Conservation (phyloP, 805 yeast genomes). For the Jamesozyma jinghongensis region DNA sequence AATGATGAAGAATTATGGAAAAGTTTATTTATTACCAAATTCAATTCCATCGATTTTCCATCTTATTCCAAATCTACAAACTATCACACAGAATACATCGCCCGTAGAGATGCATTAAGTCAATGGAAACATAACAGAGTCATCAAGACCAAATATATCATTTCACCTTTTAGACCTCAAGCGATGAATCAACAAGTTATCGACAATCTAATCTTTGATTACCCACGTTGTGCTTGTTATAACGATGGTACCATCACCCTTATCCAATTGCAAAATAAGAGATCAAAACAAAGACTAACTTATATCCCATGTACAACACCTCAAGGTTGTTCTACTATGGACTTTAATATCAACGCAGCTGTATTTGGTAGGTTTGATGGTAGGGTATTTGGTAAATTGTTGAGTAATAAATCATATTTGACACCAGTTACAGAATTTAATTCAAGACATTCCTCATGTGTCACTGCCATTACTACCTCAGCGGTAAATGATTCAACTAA, state of each 20-base stretch:
- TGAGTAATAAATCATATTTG: constrained; percentile 28
- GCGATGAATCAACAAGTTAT: constrained; percentile 5
- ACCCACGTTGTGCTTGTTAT: constrained; percentile 30
- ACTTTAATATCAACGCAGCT: constrained; percentile 28
- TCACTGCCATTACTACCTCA: constrained; percentile 26
- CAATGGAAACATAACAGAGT: constrained; percentile 31
- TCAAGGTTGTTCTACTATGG: constrained; percentile 31
- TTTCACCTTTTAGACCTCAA: constrained; percentile 9
- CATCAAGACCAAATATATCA: constrained; percentile 26
- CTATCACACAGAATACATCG: constrained; percentile 30
- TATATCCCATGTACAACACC: constrained; percentile 33
- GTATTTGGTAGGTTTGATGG: constrained; percentile 32
- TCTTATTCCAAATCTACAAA: constrained; percentile 30
- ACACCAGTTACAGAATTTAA: constrained; percentile 28
- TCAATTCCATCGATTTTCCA: constrained; percentile 29
- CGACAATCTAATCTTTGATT: constrained; percentile 27
- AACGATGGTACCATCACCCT: constrained; percentile 30
- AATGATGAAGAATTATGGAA: constrained; percentile 38
- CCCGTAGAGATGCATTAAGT: constrained; percentile 22
- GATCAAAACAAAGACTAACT: constrained; percentile 22
- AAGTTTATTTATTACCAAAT: constrained; percentile 28
- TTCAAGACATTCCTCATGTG: constrained; percentile 21
- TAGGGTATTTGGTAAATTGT: constrained; percentile 27
- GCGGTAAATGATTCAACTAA: constrained; percentile 14
- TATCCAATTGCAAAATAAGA: constrained; percentile 23